Conservation (phyloP, 2,329 filamentous ascomycete species). For the Aspergillus quadricinctus region DNA sequence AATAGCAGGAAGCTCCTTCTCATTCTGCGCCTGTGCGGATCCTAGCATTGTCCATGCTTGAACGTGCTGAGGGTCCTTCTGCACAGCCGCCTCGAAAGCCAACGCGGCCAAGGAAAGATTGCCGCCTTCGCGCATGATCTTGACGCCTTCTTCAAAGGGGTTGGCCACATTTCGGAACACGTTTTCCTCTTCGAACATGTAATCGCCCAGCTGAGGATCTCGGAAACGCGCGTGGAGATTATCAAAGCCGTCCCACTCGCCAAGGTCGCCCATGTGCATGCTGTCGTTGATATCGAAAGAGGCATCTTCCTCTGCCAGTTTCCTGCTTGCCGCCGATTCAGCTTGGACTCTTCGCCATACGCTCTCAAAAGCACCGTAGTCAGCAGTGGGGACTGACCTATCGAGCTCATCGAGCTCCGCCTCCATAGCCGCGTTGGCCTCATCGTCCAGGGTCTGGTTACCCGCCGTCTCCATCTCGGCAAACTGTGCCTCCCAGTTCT, state of each 20-base stretch:
- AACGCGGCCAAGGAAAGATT: constrained; percentile 90
- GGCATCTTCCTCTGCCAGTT: constrained; percentile 64
- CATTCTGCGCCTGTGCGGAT: constrained; percentile 91
- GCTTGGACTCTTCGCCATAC: constrained; percentile 52
- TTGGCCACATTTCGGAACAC: constrained; percentile 75
- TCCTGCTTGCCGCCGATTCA: constrained; percentile 43
- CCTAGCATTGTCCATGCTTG: constrained; percentile 93
- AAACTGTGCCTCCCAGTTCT: constrained; percentile 96
- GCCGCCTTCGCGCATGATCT: constrained; percentile 88
- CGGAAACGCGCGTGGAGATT: constrained; percentile 62
- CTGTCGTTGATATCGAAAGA: constrained; percentile 45
- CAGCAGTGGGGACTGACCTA: constrained; percentile 63
- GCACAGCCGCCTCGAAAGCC: constrained; percentile 92
- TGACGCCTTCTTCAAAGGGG: constrained; percentile 87
- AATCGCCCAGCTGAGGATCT: constrained; percentile 79
- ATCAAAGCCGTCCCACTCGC: constrained; percentile 77
- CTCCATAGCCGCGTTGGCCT: constrained; percentile 73
- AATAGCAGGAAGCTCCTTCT: constrained; percentile 95
- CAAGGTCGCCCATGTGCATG: constrained; percentile 64
- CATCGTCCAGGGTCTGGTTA: constrained; percentile 51
- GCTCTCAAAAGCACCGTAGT: constrained; percentile 82
- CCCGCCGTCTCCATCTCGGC: constrained; percentile 69
- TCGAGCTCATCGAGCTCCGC: constrained; percentile 86
- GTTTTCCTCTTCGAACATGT: constrained; percentile 94
- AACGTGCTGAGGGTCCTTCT: constrained; percentile 80